Evolutionary conservation across 306 rosid genomes (phyloP), one percentile per base, ranked within the genome.

Genomic region (Ceratonia siliqua): DNA sequence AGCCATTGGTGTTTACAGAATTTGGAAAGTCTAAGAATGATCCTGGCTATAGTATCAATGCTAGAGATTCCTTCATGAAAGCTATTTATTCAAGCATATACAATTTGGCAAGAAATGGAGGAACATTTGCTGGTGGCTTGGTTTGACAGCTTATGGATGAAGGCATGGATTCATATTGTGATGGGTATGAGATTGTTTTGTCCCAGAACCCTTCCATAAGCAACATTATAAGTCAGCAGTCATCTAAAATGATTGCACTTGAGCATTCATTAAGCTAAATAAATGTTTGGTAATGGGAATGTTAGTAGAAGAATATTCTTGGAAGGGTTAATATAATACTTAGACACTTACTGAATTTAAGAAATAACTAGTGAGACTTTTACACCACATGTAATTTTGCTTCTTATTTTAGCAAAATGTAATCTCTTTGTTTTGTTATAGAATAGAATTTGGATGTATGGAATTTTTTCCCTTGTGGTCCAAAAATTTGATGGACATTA

Each of bases 181-280:
- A 83, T 58, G 84, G 86, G 7, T 72, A 78, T 38, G 81, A 83
- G 20, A 78, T 78, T 45, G 81, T 86, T 76, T 54, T 78, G 54
- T 21, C 85, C 4, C 62, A 62, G 28, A 59, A 28, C 53, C 79
- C 80, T 12, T 68, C 88, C 5, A 72, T 81, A 0, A 66, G 57
- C 3, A 28, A 10, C 5, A 6, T 86, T 27, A 81, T 83, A 5
- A 36, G 56, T 62, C 27, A 13, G 2, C 88, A 86, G 35, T 78
- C 86, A 10, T 45, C 20, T 13, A 72, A 48, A 25, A 78, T 74
- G 84, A 22, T 1, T 22, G 32, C 12, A 9, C 50, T 75, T n/a
- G n/a, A n/a, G n/a, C n/a, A n/a, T n/a, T n/a, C n/a, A n/a, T n/a
- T n/a, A n/a, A n/a, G n/a, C n/a, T n/a, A n/a, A n/a, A n/a, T n/a